Conservation (phyloP, 495 filamentous ascomycete species). For the Neurospora hispaniola region DNA sequence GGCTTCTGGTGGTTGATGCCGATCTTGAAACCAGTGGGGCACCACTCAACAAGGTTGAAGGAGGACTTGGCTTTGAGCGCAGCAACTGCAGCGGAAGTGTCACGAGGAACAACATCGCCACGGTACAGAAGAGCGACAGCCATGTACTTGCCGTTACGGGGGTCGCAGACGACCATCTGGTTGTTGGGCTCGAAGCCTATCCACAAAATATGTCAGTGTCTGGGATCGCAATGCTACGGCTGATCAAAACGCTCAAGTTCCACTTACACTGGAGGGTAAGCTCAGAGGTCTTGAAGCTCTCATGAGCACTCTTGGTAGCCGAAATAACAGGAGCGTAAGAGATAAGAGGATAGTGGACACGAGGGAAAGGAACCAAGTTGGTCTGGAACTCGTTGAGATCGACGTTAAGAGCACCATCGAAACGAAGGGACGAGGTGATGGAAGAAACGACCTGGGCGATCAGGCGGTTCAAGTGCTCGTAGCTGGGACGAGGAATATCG, state of each 20-base stretch:
- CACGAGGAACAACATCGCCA: conserved; percentile 78
- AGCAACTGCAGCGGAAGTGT: conserved; percentile 70
- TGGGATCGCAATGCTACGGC: not conserved
- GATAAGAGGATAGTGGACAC: conserved; percentile 88
- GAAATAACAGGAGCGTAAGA: conserved; percentile 81
- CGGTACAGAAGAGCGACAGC: conserved; percentile 83
- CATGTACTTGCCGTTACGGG: conserved; percentile 91
- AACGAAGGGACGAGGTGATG: conserved; percentile 81
- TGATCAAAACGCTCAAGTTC: not conserved
- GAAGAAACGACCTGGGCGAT: conserved; percentile 89
- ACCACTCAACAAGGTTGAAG: conserved; percentile 92
- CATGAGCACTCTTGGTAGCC: conserved; percentile 70
- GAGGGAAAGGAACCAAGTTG: conserved; percentile 83
- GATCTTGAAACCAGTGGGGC: conserved; percentile 91
- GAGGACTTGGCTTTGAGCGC: conserved; percentile 76
- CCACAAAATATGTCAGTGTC: not conserved
- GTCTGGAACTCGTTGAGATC: conserved; percentile 94
- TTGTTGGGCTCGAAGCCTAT: conserved; percentile 84
- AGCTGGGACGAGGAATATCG: conserved; percentile 77
- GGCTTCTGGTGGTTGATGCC: conserved; percentile 92
- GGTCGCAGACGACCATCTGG: conserved; percentile 93
- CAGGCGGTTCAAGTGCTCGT: conserved; percentile 80
- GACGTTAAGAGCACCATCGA: conserved; percentile 85
- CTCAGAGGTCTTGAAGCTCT: conserved; percentile 85
- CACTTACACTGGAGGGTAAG: conserved; percentile 74